Base-by-base conservation (phyloP, 176 grass and related monocot species). In the Phragmites australis region DNA sequence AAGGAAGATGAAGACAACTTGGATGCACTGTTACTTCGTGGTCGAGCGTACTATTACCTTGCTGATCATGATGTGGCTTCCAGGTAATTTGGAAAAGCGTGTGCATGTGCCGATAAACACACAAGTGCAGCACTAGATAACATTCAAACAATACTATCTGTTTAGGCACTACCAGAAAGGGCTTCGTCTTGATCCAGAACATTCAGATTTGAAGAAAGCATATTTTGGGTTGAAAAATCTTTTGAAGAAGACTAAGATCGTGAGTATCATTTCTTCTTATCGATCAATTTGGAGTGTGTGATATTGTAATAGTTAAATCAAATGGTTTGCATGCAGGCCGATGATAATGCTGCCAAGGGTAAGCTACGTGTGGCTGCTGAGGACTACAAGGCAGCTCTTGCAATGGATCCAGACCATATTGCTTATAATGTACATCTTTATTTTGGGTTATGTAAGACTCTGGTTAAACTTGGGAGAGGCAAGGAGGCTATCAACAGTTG, bases 1-100 rank as follows among this genome's bases (percentile, higher is more conserved):
- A 98, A 98, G 85, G 87, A 98, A 98, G 88, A 98, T 87, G 92
- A 98, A 85, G 95, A 98, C 77, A 94, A 91, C 76, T 79, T 98
- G 82, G 92, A 94, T 52, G 95, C 92, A 43, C 67, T 98, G 63
- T 75, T 98, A 68, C 85, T 94, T 63, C 89, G 95, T 70, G 95
- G 95, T 18, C 90, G 66, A 32, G 95, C 95, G 29, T 98, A 98
- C 63, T 98, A 98, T 87, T 98, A 98, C 84, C 95, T 98, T 69
- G 91, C 95, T 62, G 95, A 98, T 67, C 92, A 98, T 86, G 96
- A 98, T 91, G 92, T 98, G 66, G 92, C 96, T 59, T 81, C 73
- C 30, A 94, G 96, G 96, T 98, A 81, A 75, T 69, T 75, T 75
- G 12, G 25, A 75, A 43, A 56, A 37, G 34, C 12, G 13, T 46